A percentile compares a stretch with the other conserved stretches of the same genome.
These are phyloP conservation scores for Postia placenta DNA, from an alignment of 768 basidiomycete genomes.

Conservation along the genomic window DNA sequence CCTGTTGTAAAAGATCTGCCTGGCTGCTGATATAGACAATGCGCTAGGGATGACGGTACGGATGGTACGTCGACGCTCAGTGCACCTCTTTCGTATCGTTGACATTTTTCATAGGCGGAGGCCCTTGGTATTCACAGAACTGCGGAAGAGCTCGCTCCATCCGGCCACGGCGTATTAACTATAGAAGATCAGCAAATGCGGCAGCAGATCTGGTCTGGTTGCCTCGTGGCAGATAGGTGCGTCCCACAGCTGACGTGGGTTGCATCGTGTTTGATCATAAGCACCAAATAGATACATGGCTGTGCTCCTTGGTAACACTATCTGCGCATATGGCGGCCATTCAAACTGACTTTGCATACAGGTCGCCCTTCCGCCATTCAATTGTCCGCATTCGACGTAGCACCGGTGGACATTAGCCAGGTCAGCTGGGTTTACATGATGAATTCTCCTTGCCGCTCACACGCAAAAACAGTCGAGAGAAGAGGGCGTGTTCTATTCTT, in stretches of 20 bases:
- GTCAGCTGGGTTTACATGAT: background rate
- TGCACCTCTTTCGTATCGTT: background rate
- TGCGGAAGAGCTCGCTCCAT: background rate
- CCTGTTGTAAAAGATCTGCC: background rate
- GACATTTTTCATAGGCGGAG: background rate
- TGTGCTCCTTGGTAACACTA: slow-evolving; percentile 1
- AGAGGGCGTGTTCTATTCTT: background rate
- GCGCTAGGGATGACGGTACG: slow-evolving; percentile 1
- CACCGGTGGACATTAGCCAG: background rate
- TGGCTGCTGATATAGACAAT: background rate
- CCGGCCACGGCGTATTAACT: background rate
- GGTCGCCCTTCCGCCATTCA: background rate
- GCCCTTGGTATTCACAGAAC: background rate
- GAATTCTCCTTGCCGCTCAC: background rate
- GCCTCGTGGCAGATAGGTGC: slow-evolving; percentile 1
- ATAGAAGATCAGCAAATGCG: background rate
- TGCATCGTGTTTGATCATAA: background rate
- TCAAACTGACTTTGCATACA: background rate
- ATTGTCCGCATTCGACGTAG: background rate
- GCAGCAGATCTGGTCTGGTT: slow-evolving; percentile 2
- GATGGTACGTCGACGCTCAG: background rate
- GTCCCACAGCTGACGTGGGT: background rate
- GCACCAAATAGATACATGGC: background rate
- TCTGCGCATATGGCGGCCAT: background rate
- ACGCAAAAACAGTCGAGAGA: background rate